These are phyloP conservation scores for Aphanoascus verrucosus DNA, from an alignment of 2,329 filamentous ascomycete species.

Conservation along the genomic window DNA sequence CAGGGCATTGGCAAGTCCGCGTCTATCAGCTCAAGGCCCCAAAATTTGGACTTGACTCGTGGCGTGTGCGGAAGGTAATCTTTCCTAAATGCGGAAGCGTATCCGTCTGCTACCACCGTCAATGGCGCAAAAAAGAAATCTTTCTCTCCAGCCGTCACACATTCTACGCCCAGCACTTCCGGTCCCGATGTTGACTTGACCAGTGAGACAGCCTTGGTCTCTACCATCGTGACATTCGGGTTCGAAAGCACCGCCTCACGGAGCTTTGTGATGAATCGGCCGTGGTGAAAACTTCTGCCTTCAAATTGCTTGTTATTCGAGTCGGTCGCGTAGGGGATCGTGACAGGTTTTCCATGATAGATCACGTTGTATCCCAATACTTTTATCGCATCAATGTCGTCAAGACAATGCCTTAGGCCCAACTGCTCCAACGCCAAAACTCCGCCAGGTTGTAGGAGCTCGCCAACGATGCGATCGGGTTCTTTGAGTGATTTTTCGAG, in stretches of 20 bases:
- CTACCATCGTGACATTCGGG: constrained; percentile 78
- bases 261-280: constrained; percentile 76
- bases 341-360: constrained; percentile 62
- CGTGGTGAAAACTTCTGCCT: constrained; percentile 84
- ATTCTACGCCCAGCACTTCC: constrained; percentile 74
- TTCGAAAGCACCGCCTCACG: constrained; percentile 62
- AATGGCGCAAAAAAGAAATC: constrained; percentile 83
- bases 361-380: constrained; percentile 81
- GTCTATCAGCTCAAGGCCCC: constrained; percentile 84
- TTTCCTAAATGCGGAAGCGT: constrained; percentile 83
- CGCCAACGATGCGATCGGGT: constrained; percentile 90
- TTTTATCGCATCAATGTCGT: constrained; percentile 74
- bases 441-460: constrained; percentile 87
- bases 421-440: constrained; percentile 68
- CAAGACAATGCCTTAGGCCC: constrained; percentile 69
- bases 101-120: constrained; percentile 86
- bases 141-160: constrained; percentile 51
- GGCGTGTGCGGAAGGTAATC: constrained; percentile 58
- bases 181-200: constrained; percentile 58
- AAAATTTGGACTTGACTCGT: constrained; percentile 75
- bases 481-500: constrained; percentile 83
- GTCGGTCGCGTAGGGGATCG: constrained; percentile 67
- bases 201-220: constrained; percentile 71
- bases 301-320: constrained; percentile 45
- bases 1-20: constrained; percentile 62